A percentile compares a stretch with the other conserved stretches of the same genome.
These are phyloP conservation scores for Metschnikowia gelsemii DNA, from an alignment of 805 yeast genomes.

Conservation along the genomic window DNA sequence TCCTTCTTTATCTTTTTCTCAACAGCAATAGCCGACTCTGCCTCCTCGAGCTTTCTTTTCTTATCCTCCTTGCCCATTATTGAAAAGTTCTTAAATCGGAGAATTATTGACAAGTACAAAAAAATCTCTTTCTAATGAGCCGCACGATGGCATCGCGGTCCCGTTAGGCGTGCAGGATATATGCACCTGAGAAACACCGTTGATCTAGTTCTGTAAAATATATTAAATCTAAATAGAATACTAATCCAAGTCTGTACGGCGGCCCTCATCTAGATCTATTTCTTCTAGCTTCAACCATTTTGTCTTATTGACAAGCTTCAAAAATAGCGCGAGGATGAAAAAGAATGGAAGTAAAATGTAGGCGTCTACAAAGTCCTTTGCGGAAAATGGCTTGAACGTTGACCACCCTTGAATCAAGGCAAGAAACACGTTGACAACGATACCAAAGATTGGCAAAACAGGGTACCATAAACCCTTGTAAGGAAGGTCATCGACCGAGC, in stretches of 20 bases:
- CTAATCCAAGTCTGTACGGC: slow-evolving; percentile 41
- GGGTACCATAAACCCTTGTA: slow-evolving; percentile 49
- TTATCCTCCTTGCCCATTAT: slow-evolving; percentile 28
- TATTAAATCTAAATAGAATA: not conserved
- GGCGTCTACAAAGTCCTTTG: slow-evolving; percentile 49
- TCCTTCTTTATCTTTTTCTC: slow-evolving; percentile 33
- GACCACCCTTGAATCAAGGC: slow-evolving; percentile 69
- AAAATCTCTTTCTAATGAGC: slow-evolving; percentile 15
- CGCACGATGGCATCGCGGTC: slow-evolving; percentile 17
- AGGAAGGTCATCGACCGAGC: slow-evolving; percentile 34
- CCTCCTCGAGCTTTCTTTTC: slow-evolving; percentile 28
- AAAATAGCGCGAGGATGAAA: slow-evolving; percentile 38
- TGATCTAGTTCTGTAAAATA: too few species aligned
- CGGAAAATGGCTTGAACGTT: slow-evolving; percentile 55
- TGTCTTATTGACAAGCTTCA: slow-evolving; percentile 39
- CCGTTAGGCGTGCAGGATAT: slow-evolving; percentile 9
- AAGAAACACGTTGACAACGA: slow-evolving; percentile 50
- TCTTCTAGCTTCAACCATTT: slow-evolving; percentile 43
- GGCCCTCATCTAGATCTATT: slow-evolving; percentile 53
- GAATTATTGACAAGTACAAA: not conserved
- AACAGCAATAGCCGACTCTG: slow-evolving; percentile 33
- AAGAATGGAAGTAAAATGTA: slow-evolving; percentile 64
- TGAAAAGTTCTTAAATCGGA: not conserved
- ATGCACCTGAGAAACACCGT: too few species aligned
- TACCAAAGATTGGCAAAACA: slow-evolving; percentile 47